Base-by-base conservation (phyloP, 129 eudicot species). In the Artemisia argyi region DNA sequence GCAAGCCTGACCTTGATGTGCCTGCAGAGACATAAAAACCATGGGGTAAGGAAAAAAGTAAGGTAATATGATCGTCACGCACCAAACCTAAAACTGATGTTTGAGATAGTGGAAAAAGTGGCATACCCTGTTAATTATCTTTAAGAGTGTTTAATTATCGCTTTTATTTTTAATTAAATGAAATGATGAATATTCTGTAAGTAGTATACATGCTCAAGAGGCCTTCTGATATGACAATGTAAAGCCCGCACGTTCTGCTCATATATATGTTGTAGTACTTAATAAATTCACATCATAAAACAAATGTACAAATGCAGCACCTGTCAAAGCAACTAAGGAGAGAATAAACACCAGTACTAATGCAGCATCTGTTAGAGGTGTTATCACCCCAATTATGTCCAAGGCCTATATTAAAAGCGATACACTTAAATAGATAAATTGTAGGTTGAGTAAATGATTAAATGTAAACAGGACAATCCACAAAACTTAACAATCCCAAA, bases 311-410 rank as follows among this genome's bases (percentile, higher is more conserved):
- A 24, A 20, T 24, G 28, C 28, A 24, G 2, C 28, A 24, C 28
- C 28, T 24, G 28, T 24, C 28, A 24, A 24, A 24, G 28, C 28
- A 24, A 24, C 28, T 24, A 24, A 24, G 28, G 28, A 24, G 28
- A 24, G 28, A 49, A 68, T 56, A 60, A 81, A 81, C 75, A 93
- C 98, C 96, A 89, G 98, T 53, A 93, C 98, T 64, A 89, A 59
- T 59, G 98, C 98, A 3, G 96, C 96, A 64, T 92, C 92, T 48
- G 83, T 85, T 78, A 87, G 77, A 82, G 98, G 90, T 66, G 85
- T 68, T 73, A 85, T 76, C 39, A 89, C 95, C 66, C 92, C 90
- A 51, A 82, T 22, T 66, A 87, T 64, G 78, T 89, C 80, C 96
- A 89, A 79, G 54, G 87, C 96, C 96, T 93, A 90, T 51, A 79